A percentile compares a stretch with the other conserved stretches of the same genome.
These are phyloP conservation scores for Mollisiaceae sp. DNA, from an alignment of 2,329 filamentous ascomycete species.

Conservation along the genomic window DNA sequence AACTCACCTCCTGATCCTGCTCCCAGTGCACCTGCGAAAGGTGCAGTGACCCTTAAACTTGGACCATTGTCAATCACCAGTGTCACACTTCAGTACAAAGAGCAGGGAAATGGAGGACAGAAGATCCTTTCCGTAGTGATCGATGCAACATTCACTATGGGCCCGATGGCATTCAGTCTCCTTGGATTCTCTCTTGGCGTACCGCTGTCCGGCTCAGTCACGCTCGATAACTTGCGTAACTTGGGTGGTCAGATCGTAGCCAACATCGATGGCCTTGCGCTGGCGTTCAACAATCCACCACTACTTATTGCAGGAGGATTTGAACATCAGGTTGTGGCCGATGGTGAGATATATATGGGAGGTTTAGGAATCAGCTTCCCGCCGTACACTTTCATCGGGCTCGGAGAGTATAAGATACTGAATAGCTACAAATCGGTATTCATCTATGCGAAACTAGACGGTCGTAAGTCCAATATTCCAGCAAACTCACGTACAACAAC, in stretches of 20 bases:
- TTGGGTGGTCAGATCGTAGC: not conserved
- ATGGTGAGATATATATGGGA: not conserved
- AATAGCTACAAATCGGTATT: not conserved
- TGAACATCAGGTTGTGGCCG: not conserved
- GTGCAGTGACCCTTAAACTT: not conserved
- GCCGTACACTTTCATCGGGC: not conserved
- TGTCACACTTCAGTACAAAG: not conserved
- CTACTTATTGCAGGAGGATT: not conserved
- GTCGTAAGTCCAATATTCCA: not conserved
- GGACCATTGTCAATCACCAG: not conserved
- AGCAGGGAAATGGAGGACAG: not conserved
- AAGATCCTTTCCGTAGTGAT: not conserved
- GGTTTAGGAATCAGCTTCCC: not conserved
- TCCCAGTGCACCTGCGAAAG: not conserved
- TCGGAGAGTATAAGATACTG: slow-evolving; percentile 2
- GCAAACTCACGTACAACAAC: not conserved
- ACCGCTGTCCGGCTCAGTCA: not conserved
- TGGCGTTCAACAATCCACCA: not conserved
- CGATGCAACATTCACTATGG: not conserved
- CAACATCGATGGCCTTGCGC: not conserved
- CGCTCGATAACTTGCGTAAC: not conserved
- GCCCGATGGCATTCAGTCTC: not conserved
- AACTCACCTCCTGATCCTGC: not conserved
- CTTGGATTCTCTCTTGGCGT: slow-evolving; percentile 1
- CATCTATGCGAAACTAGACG: not conserved